phyloP scores from a whole-genome alignment of 2,329 filamentous ascomycete genomes.

The Escovopsis sp. region DNA sequence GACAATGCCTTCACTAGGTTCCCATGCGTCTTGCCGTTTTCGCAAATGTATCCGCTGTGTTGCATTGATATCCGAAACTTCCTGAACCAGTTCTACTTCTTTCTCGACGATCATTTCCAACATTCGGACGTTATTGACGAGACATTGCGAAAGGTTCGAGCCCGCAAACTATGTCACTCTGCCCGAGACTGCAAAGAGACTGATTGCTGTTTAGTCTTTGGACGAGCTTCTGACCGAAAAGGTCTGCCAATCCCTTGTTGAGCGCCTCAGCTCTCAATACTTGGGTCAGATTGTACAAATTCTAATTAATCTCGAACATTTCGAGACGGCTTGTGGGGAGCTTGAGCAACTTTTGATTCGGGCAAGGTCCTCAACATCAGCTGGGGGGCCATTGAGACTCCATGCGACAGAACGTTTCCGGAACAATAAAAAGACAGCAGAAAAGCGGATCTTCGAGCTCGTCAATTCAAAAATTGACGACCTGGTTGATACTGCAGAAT shows the following conservation, averaged over 20 bases:
- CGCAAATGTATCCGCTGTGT: slow-evolving; percentile 96
- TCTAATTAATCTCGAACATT: slow-evolving; percentile 92
- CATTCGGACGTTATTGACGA: slow-evolving; percentile 83
- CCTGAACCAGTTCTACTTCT: slow-evolving; percentile 95
- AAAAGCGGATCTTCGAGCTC: slow-evolving; percentile 95
- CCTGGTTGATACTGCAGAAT: slow-evolving; percentile 90
- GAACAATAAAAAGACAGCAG: slow-evolving; percentile 84
- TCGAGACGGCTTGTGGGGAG: slow-evolving; percentile 83
- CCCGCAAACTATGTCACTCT: not conserved
- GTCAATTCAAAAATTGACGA: slow-evolving; percentile 99
- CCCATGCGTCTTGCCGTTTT: slow-evolving; percentile 91
- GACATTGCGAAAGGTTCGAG: slow-evolving; percentile 57
- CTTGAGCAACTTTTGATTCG: slow-evolving; percentile 75
- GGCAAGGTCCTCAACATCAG: slow-evolving; percentile 67
- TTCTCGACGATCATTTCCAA: slow-evolving; percentile 90
- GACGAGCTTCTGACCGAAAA: slow-evolving; percentile 88
- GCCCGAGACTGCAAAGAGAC: not conserved
- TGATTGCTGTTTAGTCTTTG: slow-evolving; percentile 45
- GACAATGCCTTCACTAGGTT: slow-evolving; percentile 39
- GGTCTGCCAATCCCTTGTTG: slow-evolving; percentile 80
- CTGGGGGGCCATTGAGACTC: slow-evolving; percentile 65
- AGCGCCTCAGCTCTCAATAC: slow-evolving; percentile 81
- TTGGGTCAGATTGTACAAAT: slow-evolving; percentile 97
- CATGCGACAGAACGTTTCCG: slow-evolving; percentile 76
- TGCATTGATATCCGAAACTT: slow-evolving; percentile 98